These are phyloP conservation scores for Drosera capensis DNA, from an alignment of 148 eudicot genomes.

Conservation along the genomic window DNA sequence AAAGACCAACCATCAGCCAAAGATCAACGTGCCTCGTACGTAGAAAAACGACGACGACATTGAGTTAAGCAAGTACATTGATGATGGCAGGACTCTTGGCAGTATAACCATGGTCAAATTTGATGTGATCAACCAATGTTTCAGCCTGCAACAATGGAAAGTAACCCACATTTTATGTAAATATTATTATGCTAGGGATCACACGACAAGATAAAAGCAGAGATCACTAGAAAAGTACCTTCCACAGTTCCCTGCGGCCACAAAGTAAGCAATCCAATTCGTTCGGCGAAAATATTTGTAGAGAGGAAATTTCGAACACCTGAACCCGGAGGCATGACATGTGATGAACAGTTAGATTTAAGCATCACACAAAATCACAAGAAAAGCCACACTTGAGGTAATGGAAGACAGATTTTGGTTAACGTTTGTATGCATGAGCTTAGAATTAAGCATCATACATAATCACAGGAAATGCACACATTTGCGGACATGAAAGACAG, in stretches of 20 bases:
- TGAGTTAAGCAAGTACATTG: constrained; percentile 23
- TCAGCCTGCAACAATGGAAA: constrained; percentile 43
- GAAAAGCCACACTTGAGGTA: neutral
- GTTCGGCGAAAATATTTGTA: constrained; percentile 81
- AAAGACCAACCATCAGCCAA: neutral
- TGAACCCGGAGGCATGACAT: constrained; percentile 17
- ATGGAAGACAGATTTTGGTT: too few species aligned
- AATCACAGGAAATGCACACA: too few species aligned
- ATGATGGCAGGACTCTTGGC: constrained; percentile 78
- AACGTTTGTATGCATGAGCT: too few species aligned
- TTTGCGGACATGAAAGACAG: too few species aligned
- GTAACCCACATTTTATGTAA: neutral
- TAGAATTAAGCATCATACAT: too few species aligned
- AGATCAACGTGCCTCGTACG: neutral
- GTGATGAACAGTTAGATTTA: neutral
- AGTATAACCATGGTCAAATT: constrained; percentile 93
- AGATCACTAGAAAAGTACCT: too few species aligned
- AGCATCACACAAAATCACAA: neutral
- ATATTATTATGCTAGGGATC: too few species aligned
- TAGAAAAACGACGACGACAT: neutral
- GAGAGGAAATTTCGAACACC: constrained; percentile 77
- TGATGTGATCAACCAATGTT: constrained; percentile 67
- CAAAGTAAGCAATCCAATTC: constrained; percentile 93
- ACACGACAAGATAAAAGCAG: too few species aligned
- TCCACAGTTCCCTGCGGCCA: constrained; percentile 94